phyloP scores from a whole-genome alignment of 192 early-diverging fungal genomes.

The Tieghemiomyces parasiticus region DNA sequence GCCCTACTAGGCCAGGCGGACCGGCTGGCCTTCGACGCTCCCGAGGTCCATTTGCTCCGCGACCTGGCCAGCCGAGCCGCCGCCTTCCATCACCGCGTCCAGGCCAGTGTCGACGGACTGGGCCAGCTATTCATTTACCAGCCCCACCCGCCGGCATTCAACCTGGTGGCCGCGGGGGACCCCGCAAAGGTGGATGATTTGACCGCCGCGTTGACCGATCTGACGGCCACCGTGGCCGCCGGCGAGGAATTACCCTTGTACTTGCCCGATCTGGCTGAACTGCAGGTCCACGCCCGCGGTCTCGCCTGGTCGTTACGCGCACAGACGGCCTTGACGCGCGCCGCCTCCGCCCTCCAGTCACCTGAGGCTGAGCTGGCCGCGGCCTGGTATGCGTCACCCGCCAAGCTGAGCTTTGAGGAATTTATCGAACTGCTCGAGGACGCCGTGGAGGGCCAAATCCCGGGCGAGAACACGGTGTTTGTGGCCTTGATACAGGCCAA shows the following conservation, averaged over 20 bases:
- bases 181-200: constrained; percentile 28
- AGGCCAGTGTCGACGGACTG: background rate
- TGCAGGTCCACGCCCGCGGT: background rate
- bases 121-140: background rate
- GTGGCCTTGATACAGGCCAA: constrained; percentile 16
- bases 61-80: constrained; percentile 1
- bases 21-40: constrained; percentile 15
- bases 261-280: constrained; percentile 1
- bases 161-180: background rate
- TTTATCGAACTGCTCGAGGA: constrained; percentile 19
- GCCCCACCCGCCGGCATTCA: background rate
- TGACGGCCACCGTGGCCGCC: constrained; percentile 18
- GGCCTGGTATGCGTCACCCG: background rate
- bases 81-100: background rate
- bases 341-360: background rate
- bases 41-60: constrained; percentile 24
- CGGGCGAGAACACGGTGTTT: constrained; percentile 19
- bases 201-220: constrained; percentile 27
- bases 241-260: constrained; percentile 12
- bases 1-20: constrained; percentile 3
- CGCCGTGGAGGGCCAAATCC: constrained; percentile 20
- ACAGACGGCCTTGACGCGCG: constrained; percentile 3
- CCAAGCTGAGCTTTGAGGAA: constrained; percentile 4
- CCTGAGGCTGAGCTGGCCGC: background rate
- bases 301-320: constrained; percentile 5